Conservation (phyloP, 2,329 filamentous ascomycete genomes). For the Penicillium polonicum region DNA sequence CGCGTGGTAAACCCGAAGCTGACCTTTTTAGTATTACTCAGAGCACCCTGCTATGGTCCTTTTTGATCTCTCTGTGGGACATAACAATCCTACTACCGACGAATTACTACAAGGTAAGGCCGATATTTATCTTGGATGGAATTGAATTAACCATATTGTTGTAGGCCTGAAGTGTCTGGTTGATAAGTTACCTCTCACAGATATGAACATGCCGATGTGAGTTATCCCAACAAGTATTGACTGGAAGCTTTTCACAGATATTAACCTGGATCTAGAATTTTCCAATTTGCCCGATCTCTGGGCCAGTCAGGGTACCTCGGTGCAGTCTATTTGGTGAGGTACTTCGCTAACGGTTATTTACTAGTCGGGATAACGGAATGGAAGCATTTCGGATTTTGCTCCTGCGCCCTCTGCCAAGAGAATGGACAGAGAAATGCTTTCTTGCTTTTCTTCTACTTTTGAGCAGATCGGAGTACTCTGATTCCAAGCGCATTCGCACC, state of each 20-base stretch:
- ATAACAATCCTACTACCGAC: slow-evolving; percentile 35
- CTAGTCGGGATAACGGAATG: slow-evolving; percentile 10
- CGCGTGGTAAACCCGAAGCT: slow-evolving; percentile 15
- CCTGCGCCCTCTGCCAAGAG: slow-evolving; percentile 53
- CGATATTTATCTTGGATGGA: background rate
- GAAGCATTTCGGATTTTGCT: slow-evolving; percentile 62
- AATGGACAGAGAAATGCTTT: slow-evolving; percentile 68
- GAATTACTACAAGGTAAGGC: slow-evolving; percentile 44
- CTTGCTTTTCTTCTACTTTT: slow-evolving; percentile 57
- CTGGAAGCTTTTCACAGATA: background rate
- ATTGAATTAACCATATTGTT: slow-evolving; percentile 20
- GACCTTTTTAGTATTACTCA: slow-evolving; percentile 38
- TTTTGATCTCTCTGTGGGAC: slow-evolving; percentile 65
- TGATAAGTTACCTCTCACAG: background rate
- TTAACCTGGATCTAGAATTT: background rate
- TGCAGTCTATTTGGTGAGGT: too few species aligned
- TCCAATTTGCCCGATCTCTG: slow-evolving; percentile 1
- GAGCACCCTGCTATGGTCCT: slow-evolving; percentile 65
- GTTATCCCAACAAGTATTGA: background rate
- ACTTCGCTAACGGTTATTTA: background rate
- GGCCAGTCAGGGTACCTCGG: background rate
- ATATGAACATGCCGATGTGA: slow-evolving; percentile 2
- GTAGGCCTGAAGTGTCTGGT: slow-evolving; percentile 58
- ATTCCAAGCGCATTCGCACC: slow-evolving; percentile 44
- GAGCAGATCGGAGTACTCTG: slow-evolving; percentile 55